Conservation (phyloP, 2,329 filamentous ascomycete species). For the Aureobasidium sp. region DNA sequence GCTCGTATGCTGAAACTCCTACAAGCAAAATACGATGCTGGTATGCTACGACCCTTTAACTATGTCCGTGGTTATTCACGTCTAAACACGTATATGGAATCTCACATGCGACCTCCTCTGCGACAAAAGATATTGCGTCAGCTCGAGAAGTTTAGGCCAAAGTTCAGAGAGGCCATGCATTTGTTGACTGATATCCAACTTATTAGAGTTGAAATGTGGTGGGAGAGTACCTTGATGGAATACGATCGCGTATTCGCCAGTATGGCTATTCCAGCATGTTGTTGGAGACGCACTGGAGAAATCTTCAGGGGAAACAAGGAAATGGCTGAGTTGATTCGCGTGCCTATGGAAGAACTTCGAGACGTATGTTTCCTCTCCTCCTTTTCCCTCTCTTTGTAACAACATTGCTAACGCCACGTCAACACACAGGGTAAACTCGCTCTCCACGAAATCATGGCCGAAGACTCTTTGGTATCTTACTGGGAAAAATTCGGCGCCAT, state of each 20-base stretch:
- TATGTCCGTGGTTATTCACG: conserved; percentile 97
- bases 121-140: conserved; percentile 94
- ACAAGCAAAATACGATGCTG: conserved; percentile 96
- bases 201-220: conserved; percentile 99
- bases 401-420: too few species aligned
- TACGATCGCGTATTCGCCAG: conserved; percentile 99
- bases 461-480: conserved; percentile 95
- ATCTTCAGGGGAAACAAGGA: conserved; percentile 99
- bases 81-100: conserved; percentile 91
- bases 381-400: too few species aligned
- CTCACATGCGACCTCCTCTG: conserved; percentile 81
- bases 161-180: conserved; percentile 96
- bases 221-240: conserved; percentile 95
- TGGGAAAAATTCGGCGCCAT: conserved; percentile 99
- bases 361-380: conserved; percentile 69
- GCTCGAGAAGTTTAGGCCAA: conserved; percentile 92
- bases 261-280: conserved; percentile 98
- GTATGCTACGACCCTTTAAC: conserved; percentile 96
- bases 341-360: conserved; percentile 89
- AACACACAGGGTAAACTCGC: conserved; percentile 85
- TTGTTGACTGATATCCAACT: conserved; percentile 93
- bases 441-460: conserved; percentile 94
- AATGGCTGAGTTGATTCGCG: conserved; percentile 96
- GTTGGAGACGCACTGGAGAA: conserved; percentile 96
- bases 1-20: conserved; percentile 96